phyloP scores from a whole-genome alignment of 352 stramenopile genomes.

The Pythium dissotocum region DNA sequence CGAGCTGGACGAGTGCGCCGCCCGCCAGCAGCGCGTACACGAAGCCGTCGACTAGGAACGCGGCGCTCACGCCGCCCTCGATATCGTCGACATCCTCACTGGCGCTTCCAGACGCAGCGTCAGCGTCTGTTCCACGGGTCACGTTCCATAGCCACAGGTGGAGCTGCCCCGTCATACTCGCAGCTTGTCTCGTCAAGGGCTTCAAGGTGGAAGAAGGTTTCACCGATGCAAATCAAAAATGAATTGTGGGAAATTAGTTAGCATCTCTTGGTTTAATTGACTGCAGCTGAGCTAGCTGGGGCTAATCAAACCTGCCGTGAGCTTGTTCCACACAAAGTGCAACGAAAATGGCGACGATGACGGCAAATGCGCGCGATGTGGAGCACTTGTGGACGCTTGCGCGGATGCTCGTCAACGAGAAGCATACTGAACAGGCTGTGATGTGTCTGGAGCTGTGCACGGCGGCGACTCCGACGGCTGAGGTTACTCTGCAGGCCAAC shows the following conservation, averaged over 20 bases:
- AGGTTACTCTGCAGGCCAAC: slow-evolving; percentile 21
- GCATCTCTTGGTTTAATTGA: too few species aligned
- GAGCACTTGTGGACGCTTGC: slow-evolving; percentile 66
- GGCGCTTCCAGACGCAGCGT: not conserved
- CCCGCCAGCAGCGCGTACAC: slow-evolving; percentile 69
- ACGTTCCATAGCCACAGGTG: slow-evolving; percentile 29
- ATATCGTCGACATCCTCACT: slow-evolving; percentile 36
- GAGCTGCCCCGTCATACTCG: not conserved
- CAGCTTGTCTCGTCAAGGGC: not conserved
- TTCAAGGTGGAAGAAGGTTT: slow-evolving; percentile 19
- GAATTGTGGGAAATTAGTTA: slow-evolving; percentile 14
- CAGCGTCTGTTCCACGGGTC: slow-evolving; percentile 6
- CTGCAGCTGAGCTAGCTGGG: not conserved
- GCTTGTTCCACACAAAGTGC: not conserved
- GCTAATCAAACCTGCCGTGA: not conserved
- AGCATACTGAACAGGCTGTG: slow-evolving; percentile 40
- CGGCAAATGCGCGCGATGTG: slow-evolving; percentile 9
- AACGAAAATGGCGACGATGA: slow-evolving; percentile 7
- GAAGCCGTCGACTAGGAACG: slow-evolving; percentile 71
- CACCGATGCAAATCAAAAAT: slow-evolving; percentile 23
- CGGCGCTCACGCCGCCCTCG: slow-evolving; percentile 49
- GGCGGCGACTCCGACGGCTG: not conserved
- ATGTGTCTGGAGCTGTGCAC: slow-evolving; percentile 52
- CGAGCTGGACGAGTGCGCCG: slow-evolving; percentile 62
- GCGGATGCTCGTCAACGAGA: slow-evolving; percentile 41